phyloP scores from a whole-genome alignment of 2,329 filamentous ascomycete genomes.

The Exophiala sp. region DNA sequence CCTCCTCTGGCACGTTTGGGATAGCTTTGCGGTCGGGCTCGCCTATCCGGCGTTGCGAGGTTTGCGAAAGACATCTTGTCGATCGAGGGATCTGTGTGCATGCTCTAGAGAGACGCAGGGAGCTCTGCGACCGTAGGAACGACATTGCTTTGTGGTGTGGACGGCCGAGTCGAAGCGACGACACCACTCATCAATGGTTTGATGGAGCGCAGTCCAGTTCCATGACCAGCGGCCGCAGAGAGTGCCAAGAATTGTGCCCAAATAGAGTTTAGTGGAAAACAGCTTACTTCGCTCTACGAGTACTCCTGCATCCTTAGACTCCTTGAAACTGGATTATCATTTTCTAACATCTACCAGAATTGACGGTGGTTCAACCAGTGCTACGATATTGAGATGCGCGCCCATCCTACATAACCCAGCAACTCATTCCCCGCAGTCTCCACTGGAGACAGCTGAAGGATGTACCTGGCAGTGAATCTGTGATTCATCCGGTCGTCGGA shows the following conservation, averaged over 20 bases:
- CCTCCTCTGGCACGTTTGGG: constrained; percentile 36
- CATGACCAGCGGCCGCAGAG: too few species aligned
- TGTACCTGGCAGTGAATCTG: constrained; percentile 2
- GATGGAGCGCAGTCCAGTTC: constrained; percentile 4
- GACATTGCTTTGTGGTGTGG: constrained; percentile 53
- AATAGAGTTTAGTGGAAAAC: too few species aligned
- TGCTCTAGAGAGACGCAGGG: constrained; percentile 30
- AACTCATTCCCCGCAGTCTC: neutral
- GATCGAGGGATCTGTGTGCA: constrained; percentile 28
- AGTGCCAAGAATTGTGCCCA: too few species aligned
- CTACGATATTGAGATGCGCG: constrained; percentile 11
- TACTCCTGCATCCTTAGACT: neutral
- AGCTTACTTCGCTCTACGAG: too few species aligned
- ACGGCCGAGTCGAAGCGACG: neutral
- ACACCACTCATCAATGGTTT: neutral
- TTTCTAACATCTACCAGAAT: neutral
- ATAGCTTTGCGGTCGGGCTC: constrained; percentile 41
- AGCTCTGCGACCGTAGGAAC: constrained; percentile 56
- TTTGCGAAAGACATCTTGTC: constrained; percentile 49
- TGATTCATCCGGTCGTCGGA: neutral
- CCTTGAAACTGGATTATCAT: neutral
- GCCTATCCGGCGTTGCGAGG: constrained; percentile 39
- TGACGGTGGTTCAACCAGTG: neutral
- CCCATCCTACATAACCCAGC: constrained; percentile 3
- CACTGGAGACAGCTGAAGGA: constrained; percentile 1